Evolutionary conservation across 768 basidiomycete genomes (phyloP).

Genomic region (Thelephora ganbajun): DNA sequence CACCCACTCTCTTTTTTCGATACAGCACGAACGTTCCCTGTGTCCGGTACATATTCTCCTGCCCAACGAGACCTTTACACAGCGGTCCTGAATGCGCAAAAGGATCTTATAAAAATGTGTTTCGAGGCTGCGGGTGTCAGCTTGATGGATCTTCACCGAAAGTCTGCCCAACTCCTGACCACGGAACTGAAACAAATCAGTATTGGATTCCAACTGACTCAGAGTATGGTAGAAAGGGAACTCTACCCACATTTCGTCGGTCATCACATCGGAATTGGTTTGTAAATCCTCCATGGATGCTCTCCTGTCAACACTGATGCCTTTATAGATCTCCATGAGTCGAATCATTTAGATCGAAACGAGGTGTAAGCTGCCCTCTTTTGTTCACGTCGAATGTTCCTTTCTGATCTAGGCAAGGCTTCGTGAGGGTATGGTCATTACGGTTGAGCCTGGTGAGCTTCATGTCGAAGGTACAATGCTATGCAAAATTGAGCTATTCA

Average conservation of each 20-base stretch:
- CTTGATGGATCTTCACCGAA: constrained; percentile 65
- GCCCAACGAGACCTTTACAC: constrained; percentile 80
- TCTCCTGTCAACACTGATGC: neutral
- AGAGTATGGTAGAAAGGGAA: constrained; percentile 35
- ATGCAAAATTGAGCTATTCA: constrained; percentile 11
- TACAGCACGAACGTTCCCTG: constrained; percentile 78
- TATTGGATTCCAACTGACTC: constrained; percentile 38
- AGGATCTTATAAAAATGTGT: constrained; percentile 48
- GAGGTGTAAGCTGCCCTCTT: constrained; percentile 26
- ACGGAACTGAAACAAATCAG: constrained; percentile 69
- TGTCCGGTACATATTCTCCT: constrained; percentile 61
- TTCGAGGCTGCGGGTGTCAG: constrained; percentile 40
- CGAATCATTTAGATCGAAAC: constrained; percentile 41
- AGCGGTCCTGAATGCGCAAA: constrained; percentile 62
- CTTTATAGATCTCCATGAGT: constrained; percentile 75
- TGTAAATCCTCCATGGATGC: constrained; percentile 10
- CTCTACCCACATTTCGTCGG: constrained; percentile 90
- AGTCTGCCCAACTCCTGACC: constrained; percentile 51
- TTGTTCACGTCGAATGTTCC: neutral
- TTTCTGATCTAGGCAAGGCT: constrained; percentile 28
- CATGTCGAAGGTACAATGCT: neutral
- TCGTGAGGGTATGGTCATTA: constrained; percentile 79
- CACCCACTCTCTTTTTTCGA: neutral
- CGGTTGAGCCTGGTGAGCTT: constrained; percentile 68
- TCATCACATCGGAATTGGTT: constrained; percentile 86